Conservation (phyloP, 164 flowering plant genomes). For the Vitis riparia region DNA sequence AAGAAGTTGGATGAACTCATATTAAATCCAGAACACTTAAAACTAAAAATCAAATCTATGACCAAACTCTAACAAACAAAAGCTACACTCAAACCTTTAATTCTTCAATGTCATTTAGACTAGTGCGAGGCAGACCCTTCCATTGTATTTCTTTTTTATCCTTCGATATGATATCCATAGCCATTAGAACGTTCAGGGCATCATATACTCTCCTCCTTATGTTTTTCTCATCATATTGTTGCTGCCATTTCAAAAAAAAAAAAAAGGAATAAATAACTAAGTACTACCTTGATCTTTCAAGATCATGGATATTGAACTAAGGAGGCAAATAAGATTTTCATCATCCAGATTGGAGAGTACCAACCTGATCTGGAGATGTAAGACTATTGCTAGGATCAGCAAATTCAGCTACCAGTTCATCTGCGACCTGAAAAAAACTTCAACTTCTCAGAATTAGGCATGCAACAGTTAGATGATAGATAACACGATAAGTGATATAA, state of each 20-base stretch:
- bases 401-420: slow-evolving; percentile 86
- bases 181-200: slow-evolving; percentile 90
- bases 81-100: slow-evolving; percentile 47
- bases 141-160: slow-evolving; percentile 86
- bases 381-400: slow-evolving; percentile 47
- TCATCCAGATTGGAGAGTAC: not conserved
- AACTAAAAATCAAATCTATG: not conserved
- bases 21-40: slow-evolving; percentile 9
- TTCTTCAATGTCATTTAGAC: slow-evolving; percentile 63
- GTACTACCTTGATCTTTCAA: not conserved
- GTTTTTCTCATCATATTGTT: slow-evolving; percentile 81
- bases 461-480: not conserved
- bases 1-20: slow-evolving; percentile 5
- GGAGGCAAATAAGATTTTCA: not conserved
- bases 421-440: slow-evolving; percentile 69
- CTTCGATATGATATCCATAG: slow-evolving; percentile 83
- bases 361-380: slow-evolving; percentile 71
- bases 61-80: not conserved
- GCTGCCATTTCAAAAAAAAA: slow-evolving; percentile 27
- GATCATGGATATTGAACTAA: not conserved
- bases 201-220: slow-evolving; percentile 88
- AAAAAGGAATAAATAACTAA: not conserved
- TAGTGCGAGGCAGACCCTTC: slow-evolving; percentile 81
- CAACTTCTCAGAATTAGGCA: slow-evolving; percentile 14
- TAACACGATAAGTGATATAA: not conserved